These are phyloP conservation scores for Plantago elongata DNA, from an alignment of 257 asterid genomes.

Conservation along the genomic window DNA sequence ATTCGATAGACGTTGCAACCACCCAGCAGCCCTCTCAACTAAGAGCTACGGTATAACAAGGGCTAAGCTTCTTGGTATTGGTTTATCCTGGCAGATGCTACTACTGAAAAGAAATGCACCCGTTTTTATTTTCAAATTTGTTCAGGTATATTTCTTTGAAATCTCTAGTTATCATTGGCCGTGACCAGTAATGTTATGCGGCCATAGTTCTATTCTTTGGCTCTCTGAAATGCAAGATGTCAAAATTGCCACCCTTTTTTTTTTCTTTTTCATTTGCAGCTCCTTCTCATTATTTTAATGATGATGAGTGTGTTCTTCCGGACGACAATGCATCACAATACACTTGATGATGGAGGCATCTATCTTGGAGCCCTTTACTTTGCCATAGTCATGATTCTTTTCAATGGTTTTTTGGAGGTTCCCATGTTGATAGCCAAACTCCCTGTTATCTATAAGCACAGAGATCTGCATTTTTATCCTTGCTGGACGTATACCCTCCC, in stretches of 20 bases:
- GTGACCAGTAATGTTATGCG: not conserved
- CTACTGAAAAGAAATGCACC: constrained; percentile 61
- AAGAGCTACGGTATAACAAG: constrained; percentile 45
- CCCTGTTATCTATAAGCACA: constrained; percentile 84
- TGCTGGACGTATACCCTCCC: constrained; percentile 88
- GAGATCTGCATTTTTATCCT: constrained; percentile 77
- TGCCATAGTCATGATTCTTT: constrained; percentile 68
- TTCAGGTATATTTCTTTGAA: constrained; percentile 39
- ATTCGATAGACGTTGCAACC: constrained; percentile 38
- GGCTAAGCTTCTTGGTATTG: constrained; percentile 42
- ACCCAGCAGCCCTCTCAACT: constrained; percentile 57
- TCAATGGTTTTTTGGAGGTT: constrained; percentile 83
- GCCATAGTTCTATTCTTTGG: constrained; percentile 6
- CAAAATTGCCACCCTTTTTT: not conserved
- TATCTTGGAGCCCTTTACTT: constrained; percentile 83
- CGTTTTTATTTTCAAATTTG: constrained; percentile 55
- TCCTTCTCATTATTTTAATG: constrained; percentile 49
- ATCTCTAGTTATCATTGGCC: constrained; percentile 10
- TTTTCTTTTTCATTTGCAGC: constrained; percentile 44
- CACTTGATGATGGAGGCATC: constrained; percentile 66
- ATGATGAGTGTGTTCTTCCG: constrained; percentile 85
- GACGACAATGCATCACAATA: constrained; percentile 57
- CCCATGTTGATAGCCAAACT: constrained; percentile 75
- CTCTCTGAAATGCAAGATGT: constrained; percentile 5
- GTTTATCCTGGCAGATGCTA: constrained; percentile 64